These are phyloP conservation scores for Aspergillus brasiliensis DNA, from an alignment of 2,329 filamentous ascomycete genomes.

Conservation along the genomic window DNA sequence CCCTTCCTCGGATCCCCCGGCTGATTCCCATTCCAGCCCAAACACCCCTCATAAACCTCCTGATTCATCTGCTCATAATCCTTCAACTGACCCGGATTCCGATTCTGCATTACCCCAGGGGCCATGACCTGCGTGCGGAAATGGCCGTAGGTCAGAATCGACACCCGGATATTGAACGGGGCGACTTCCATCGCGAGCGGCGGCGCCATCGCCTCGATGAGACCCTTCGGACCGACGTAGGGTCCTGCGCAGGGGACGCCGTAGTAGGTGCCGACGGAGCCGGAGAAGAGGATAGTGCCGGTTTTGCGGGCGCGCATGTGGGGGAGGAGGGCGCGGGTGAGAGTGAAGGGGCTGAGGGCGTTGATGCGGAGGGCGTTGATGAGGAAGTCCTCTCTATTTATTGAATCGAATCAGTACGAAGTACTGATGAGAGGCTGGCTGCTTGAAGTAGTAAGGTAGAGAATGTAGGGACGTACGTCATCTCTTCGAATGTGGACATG, in stretches of 20 bases:
- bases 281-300: slow-evolving; percentile 48
- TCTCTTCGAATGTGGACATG: slow-evolving; percentile 6
- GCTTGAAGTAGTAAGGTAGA: too few species aligned
- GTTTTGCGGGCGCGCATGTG: slow-evolving; percentile 37
- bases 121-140: slow-evolving; percentile 57
- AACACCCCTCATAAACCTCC: background rate
- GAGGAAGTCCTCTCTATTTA: background rate
- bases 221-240: slow-evolving; percentile 51
- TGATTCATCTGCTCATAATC: slow-evolving; percentile 16
- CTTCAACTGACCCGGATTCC: background rate
- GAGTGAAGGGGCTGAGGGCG: slow-evolving; percentile 40
- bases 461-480: background rate
- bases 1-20: slow-evolving; percentile 18
- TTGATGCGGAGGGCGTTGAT: slow-evolving; percentile 1
- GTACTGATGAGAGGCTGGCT: too few species aligned
- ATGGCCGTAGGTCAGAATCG: slow-evolving; percentile 55
- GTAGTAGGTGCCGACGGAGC: slow-evolving; percentile 40
- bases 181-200: background rate
- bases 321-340: slow-evolving; percentile 41
- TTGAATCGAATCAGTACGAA: background rate
- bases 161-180: slow-evolving; percentile 40
- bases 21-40: slow-evolving; percentile 6
- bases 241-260: slow-evolving; percentile 31
- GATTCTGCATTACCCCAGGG: slow-evolving; percentile 1
- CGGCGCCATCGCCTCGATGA: slow-evolving; percentile 49